Percentiles rank a stretch among this genome's conserved stretches.
Conservation (phyloP, 2,329 filamentous ascomycete genomes). For the Chaetomium olivaceum region DNA sequence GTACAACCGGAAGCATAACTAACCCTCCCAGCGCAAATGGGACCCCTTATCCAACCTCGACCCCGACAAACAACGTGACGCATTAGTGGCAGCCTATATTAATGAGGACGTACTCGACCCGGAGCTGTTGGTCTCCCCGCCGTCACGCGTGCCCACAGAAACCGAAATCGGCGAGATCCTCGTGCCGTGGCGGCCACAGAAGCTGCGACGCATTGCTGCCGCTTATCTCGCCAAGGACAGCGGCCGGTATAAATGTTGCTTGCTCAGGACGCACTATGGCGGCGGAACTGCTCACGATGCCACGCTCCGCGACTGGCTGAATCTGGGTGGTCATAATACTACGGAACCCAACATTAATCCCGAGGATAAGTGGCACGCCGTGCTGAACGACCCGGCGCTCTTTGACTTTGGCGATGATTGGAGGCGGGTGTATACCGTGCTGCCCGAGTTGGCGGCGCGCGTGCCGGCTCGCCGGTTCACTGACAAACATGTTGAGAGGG, state of each 20-base stretch:
- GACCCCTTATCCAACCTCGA: neutral
- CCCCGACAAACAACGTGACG: neutral
- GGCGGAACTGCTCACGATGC: neutral
- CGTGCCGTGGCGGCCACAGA: neutral
- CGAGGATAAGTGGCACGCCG: neutral
- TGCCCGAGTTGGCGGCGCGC: neutral
- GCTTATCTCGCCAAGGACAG: neutral
- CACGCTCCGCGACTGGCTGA: neutral
- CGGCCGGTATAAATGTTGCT: neutral
- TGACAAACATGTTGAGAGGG: neutral
- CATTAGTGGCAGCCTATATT: neutral
- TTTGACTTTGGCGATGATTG: neutral
- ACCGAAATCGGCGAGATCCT: neutral
- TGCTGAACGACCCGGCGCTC: constrained; percentile 4
- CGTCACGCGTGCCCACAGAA: neutral
- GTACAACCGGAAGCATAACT: too few species aligned
- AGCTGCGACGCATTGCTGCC: neutral
- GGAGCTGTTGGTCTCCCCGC: too few species aligned
- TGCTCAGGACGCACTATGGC: neutral
- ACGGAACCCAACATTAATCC: too few species aligned
- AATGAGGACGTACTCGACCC: neutral
- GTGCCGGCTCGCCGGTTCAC: too few species aligned
- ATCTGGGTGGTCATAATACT: too few species aligned
- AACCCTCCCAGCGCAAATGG: neutral
- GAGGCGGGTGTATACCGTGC: neutral